These are phyloP conservation scores for Penicillium oxalicum DNA, from an alignment of 2,329 filamentous ascomycete species.

Conservation along the genomic window DNA sequence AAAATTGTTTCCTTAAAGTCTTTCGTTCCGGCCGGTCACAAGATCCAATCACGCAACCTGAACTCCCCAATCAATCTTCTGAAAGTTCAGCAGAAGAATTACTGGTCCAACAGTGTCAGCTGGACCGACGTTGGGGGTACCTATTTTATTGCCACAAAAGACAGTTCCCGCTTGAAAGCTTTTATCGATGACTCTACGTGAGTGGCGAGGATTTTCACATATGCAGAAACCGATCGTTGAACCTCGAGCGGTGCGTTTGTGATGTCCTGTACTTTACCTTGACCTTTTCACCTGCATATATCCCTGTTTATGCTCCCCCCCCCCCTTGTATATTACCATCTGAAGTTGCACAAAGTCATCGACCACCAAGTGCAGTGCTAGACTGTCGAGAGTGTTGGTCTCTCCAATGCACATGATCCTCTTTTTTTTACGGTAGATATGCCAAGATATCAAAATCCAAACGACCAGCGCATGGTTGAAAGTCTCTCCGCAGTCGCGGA, in stretches of 20 bases:
- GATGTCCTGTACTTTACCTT: constrained; percentile 16
- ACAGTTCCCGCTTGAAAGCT: constrained; percentile 49
- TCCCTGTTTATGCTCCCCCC: neutral
- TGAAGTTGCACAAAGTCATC: constrained; percentile 11
- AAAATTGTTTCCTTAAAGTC: constrained; percentile 87
- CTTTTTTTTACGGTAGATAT: too few relatives aligned
- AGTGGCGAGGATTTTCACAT: constrained; percentile 4
- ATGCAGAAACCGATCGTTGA: neutral
- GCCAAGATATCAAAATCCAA: neutral
- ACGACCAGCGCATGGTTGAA: neutral
- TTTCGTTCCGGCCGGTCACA: constrained; percentile 76
- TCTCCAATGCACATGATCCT: too few relatives aligned
- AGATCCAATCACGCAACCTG: constrained; percentile 65
- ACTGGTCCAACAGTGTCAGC: constrained; percentile 68
- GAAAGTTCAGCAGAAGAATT: constrained; percentile 66
- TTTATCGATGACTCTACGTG: constrained; percentile 40
- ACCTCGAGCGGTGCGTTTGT: constrained; percentile 7
- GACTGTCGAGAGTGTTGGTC: too few relatives aligned
- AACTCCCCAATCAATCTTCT: constrained; percentile 78
- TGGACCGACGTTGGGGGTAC: constrained; percentile 81
- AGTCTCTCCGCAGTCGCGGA: neutral
- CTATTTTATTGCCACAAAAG: constrained; percentile 84
- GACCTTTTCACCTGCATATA: constrained; percentile 17
- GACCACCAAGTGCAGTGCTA: too few relatives aligned
- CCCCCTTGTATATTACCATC: constrained; percentile 17